Base-by-base conservation (phyloP, 2,329 filamentous ascomycete genomes). In the Colletotrichum abscissum region DNA sequence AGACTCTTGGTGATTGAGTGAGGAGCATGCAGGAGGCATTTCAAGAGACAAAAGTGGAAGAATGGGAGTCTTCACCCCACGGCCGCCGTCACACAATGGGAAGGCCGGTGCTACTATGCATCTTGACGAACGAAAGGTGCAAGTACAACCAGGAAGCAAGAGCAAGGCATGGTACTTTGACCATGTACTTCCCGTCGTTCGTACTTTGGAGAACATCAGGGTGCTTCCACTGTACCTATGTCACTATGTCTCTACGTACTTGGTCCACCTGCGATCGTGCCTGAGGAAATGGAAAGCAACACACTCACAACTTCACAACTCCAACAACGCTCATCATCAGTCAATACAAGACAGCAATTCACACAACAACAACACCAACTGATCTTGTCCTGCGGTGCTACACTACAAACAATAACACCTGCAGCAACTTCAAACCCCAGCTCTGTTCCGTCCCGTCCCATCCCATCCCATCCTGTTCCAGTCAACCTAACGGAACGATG, bases 381-480 rank as follows among this genome's bases (percentile, higher is more conserved):
- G 9, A 35, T 11, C 33, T 35, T 35, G 33, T 11, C 33, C 11
- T 35, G 11, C 4, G 33, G 11, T 35, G 11, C 33, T 12, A 30
- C 28, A 30, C 38, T 8, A n/a, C 3, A 19, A 22, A n/a, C 42
- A 11, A 9, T 19, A 49, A 22, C 42, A 22, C 42, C 42, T n/a
- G n/a, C 62, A 55, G 14, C 42, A 24, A n/a, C 62, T 35, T 9
- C 35, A 24, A 64, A 55, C 67, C 62, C 22, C 28, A 54, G 38
- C 55, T 55, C 54, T 57, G 38, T 42, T 52, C 33, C 35, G 26
- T 66, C 54, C 63, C 52, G 26, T 66, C 62, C 63, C 67, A 38
- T 70, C 62, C 35, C 60, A 63, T 55, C 62, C 35, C 60, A 63
- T 55, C 57, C 55, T 30, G 16, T 46, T 22, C 58, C 30, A 68